These are phyloP conservation scores for Allantophomopsis lycopodina DNA, from an alignment of 2,329 filamentous ascomycete genomes.

Conservation along the genomic window DNA sequence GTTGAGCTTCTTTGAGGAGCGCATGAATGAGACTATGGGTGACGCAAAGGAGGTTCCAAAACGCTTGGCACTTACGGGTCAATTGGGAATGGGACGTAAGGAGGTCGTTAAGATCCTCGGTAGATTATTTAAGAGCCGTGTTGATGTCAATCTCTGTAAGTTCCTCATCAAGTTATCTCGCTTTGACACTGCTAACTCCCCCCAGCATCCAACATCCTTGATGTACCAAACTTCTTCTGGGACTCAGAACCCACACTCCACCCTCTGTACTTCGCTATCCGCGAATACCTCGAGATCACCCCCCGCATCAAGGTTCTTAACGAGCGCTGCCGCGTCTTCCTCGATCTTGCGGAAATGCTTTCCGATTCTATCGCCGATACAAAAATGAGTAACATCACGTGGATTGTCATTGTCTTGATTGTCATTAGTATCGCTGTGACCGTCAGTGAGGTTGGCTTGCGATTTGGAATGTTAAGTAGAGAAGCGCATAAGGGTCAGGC, in stretches of 20 bases:
- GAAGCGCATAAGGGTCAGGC: conserved; percentile 6
- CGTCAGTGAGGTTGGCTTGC: conserved; percentile 72
- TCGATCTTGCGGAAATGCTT: conserved; percentile 83
- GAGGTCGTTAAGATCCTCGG: conserved; percentile 91
- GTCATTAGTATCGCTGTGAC: conserved; percentile 84
- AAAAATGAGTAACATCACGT: conserved; percentile 93
- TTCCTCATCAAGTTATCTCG: conserved; percentile 7
- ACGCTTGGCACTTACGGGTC: conserved; percentile 73
- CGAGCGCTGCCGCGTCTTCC: conserved; percentile 89
- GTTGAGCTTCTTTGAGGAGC: conserved; percentile 88
- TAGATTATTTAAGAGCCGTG: conserved; percentile 79
- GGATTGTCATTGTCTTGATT: conserved; percentile 96
- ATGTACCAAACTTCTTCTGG: conserved; percentile 98
- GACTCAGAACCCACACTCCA: conserved; percentile 91
- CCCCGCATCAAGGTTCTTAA: conserved; percentile 93
- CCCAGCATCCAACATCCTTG: conserved; percentile 82
- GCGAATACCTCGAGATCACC: conserved; percentile 96
- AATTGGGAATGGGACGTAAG: conserved; percentile 78
- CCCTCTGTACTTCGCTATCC: conserved; percentile 84
- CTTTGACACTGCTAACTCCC: conserved; percentile 7
- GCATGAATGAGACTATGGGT: conserved; percentile 88
- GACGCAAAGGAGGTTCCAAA: conserved; percentile 89
- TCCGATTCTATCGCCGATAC: conserved; percentile 85
- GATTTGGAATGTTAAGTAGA: conserved; percentile 60
- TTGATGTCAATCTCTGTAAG: conserved; percentile 96